phyloP scores from a whole-genome alignment of 257 asterid species.

The Plantago ovata region DNA sequence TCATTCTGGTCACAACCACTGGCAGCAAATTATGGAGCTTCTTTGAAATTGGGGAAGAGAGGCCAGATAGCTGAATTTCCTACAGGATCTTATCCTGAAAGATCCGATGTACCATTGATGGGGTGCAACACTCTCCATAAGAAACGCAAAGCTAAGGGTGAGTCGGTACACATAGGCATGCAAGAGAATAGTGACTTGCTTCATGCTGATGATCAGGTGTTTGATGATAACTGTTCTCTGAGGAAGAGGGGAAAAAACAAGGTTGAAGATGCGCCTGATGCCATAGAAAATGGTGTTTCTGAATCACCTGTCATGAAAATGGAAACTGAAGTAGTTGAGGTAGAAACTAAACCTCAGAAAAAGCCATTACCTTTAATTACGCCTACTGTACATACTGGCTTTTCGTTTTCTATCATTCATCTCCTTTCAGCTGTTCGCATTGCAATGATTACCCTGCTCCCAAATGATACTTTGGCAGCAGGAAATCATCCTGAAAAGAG shows the following conservation, averaged over 20 bases:
- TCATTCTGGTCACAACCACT: slow-evolving; percentile 45
- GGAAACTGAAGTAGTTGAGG: slow-evolving; percentile 57
- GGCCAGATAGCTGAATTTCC: slow-evolving; percentile 48
- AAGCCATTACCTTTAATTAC: slow-evolving; percentile 73
- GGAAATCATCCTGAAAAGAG: slow-evolving; percentile 40
- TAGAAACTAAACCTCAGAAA: slow-evolving; percentile 62
- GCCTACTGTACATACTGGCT: slow-evolving; percentile 84
- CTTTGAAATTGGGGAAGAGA: slow-evolving; percentile 61
- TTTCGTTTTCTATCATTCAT: slow-evolving; percentile 91
- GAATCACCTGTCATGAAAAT: slow-evolving; percentile 45
- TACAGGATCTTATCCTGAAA: slow-evolving; percentile 45
- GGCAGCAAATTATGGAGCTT: slow-evolving; percentile 45
- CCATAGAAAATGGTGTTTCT: slow-evolving; percentile 46
- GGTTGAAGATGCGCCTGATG: slow-evolving; percentile 44
- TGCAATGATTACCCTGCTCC: slow-evolving; percentile 72
- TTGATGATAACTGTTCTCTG: slow-evolving; percentile 40
- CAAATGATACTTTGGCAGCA: slow-evolving; percentile 61
- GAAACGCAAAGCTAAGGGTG: slow-evolving; percentile 77
- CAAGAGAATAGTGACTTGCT: slow-evolving; percentile 40
- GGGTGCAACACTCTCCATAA: slow-evolving; percentile 63
- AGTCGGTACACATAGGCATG: slow-evolving; percentile 35
- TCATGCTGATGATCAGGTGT: slow-evolving; percentile 45
- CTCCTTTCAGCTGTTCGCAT: slow-evolving; percentile 93
- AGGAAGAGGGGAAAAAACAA: slow-evolving; percentile 67
- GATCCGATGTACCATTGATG: slow-evolving; percentile 49